These are phyloP conservation scores for Corymbia calophylla DNA, from an alignment of 441 rosid genomes.

Conservation along the genomic window DNA sequence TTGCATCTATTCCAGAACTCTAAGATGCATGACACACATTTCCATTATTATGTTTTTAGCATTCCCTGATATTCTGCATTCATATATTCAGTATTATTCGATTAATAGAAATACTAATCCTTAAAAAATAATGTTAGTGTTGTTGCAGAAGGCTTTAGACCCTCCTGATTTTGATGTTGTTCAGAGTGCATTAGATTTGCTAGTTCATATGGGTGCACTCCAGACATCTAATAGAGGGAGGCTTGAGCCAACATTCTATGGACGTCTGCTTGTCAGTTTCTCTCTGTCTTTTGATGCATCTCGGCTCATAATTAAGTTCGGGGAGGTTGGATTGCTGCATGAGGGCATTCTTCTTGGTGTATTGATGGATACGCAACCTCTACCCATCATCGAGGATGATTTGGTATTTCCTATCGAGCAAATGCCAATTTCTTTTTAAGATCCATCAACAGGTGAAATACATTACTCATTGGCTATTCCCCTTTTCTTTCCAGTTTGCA, in stretches of 20 bases:
- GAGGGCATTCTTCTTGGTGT: constrained; percentile 87
- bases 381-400: constrained; percentile 58
- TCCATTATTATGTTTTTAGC: not conserved
- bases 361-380: constrained; percentile 74
- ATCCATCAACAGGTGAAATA: not conserved
- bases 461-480: constrained; percentile 3
- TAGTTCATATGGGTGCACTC: constrained; percentile 51
- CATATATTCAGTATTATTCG: not conserved
- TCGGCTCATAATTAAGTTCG: constrained; percentile 70
- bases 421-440: constrained; percentile 3
- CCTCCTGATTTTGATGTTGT: constrained; percentile 64
- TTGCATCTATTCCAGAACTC: not conserved
- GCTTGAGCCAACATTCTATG: constrained; percentile 85
- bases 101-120: constrained; percentile 8
- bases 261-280: constrained; percentile 79
- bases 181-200: constrained; percentile 64
- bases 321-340: constrained; percentile 68
- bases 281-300: constrained; percentile 80
- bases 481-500: constrained; percentile 44
- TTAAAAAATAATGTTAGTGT: constrained; percentile 32
- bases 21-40: not conserved
- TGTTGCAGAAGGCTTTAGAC: constrained; percentile 85
- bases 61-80: not conserved
- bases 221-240: constrained; percentile 48
- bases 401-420: constrained; percentile 44